Evolutionary conservation across 192 early-diverging fungal species (phyloP).

Genomic region (Gonapodya sp.): DNA sequence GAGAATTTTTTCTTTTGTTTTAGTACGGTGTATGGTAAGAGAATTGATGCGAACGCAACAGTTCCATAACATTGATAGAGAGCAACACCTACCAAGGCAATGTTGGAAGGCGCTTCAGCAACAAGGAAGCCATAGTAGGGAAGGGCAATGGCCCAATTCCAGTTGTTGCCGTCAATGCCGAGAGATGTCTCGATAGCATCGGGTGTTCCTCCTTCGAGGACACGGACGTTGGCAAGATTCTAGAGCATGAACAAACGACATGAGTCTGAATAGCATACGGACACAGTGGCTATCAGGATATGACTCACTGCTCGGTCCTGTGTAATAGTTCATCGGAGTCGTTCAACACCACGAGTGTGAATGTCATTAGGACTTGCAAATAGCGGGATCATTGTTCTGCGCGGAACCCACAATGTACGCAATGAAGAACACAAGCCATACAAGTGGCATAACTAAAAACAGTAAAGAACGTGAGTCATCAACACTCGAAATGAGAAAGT

Average conservation of each 20-base stretch:
- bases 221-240: constrained; percentile 6
- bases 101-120: background rate
- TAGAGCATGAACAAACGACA: background rate
- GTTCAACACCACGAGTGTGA: too few relatives aligned
- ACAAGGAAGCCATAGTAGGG: background rate
- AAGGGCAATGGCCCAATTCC: background rate
- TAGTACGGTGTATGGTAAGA: background rate
- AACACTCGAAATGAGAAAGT: too few relatives aligned
- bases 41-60: background rate
- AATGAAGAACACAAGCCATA: background rate
- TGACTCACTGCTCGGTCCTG: background rate
- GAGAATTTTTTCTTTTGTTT: background rate
- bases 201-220: background rate
- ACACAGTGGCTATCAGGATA: background rate
- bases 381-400: too few relatives aligned
- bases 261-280: background rate
- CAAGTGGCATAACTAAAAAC: background rate
- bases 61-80: background rate
- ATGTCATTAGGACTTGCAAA: too few relatives aligned
- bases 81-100: background rate
- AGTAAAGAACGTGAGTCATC: background rate
- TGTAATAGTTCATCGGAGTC: too few relatives aligned
- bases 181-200: background rate
- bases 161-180: background rate
- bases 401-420: background rate